A percentile compares a stretch with the other conserved stretches of the same genome.
phyloP scores from a whole-genome alignment of 345 rosid genomes.

The Cardiospermum halicacabum region DNA sequence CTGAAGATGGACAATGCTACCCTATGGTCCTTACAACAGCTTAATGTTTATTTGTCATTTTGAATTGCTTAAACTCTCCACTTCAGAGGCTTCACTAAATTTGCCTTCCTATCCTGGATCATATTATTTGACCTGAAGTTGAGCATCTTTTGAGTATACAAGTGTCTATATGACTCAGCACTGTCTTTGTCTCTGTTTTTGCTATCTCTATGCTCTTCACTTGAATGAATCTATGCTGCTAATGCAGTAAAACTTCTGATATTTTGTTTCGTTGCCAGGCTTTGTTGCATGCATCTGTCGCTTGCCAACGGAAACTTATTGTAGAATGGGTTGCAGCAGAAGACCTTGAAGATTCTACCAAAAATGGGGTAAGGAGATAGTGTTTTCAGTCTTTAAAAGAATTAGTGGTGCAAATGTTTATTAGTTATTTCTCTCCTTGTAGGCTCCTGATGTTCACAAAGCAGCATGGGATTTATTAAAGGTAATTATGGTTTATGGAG shows the following conservation, averaged over 20 bases:
- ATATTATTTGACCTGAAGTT: neutral
- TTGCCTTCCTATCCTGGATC: neutral
- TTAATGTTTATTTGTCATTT: neutral
- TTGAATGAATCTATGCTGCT: too few relatives aligned
- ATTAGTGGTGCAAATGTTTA: neutral
- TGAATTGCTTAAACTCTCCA: neutral
- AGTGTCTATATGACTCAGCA: neutral
- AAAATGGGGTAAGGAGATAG: slow-evolving; percentile 35
- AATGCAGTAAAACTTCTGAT: too few relatives aligned
- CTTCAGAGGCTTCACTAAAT: neutral
- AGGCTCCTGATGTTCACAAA: slow-evolving; percentile 52
- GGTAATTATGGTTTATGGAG: slow-evolving; percentile 29
- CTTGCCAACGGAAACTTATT: slow-evolving; percentile 56
- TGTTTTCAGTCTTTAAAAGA: slow-evolving; percentile 1
- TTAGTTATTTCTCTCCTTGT: slow-evolving; percentile 20
- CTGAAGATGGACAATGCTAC: neutral
- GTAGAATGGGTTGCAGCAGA: slow-evolving; percentile 83
- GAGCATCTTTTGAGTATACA: too few relatives aligned
- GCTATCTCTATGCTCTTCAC: too few relatives aligned
- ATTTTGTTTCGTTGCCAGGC: slow-evolving; percentile 40
- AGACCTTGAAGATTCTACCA: slow-evolving; percentile 66
- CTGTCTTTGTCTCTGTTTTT: neutral
- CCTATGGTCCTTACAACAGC: neutral
- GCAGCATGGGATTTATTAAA: slow-evolving; percentile 70
- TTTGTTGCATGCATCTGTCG: slow-evolving; percentile 84